These are phyloP conservation scores for Sphaerobolus stellatus DNA, from an alignment of 1,284 basidiomycete genomes.

Conservation along the genomic window DNA sequence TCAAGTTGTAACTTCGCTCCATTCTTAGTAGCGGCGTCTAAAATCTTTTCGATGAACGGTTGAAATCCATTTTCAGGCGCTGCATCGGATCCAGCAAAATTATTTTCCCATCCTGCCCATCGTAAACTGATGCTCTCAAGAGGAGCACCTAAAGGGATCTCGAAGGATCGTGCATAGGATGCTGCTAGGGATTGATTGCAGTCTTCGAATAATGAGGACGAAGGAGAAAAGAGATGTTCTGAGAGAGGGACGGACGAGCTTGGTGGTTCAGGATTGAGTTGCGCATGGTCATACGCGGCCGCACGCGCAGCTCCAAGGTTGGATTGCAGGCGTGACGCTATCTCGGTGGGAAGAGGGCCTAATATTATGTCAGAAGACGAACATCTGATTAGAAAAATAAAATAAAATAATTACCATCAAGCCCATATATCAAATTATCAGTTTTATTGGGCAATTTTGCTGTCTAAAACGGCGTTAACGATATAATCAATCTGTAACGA, in stretches of 20 bases:
- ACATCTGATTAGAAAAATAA: neutral
- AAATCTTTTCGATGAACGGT: slow-evolving; percentile 2
- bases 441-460: neutral
- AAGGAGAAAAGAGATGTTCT: neutral
- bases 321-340: neutral
- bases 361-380: too few species aligned
- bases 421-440: neutral
- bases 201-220: neutral
- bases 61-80: slow-evolving; percentile 16
- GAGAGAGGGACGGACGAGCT: neutral
- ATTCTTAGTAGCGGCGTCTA: neutral
- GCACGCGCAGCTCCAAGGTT: neutral
- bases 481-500: neutral
- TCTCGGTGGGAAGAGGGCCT: neutral
- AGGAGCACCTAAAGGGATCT: slow-evolving; percentile 1
- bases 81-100: slow-evolving; percentile 12
- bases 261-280: neutral
- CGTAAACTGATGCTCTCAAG: neutral
- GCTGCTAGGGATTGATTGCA: neutral
- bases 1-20: neutral
- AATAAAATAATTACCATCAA: neutral
- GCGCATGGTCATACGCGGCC: neutral
- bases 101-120: slow-evolving; percentile 10
- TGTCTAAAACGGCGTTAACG: neutral
- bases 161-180: neutral